phyloP scores from a whole-genome alignment of 2,329 filamentous ascomycete species.

The Aaosphaeria pasadenensis region DNA sequence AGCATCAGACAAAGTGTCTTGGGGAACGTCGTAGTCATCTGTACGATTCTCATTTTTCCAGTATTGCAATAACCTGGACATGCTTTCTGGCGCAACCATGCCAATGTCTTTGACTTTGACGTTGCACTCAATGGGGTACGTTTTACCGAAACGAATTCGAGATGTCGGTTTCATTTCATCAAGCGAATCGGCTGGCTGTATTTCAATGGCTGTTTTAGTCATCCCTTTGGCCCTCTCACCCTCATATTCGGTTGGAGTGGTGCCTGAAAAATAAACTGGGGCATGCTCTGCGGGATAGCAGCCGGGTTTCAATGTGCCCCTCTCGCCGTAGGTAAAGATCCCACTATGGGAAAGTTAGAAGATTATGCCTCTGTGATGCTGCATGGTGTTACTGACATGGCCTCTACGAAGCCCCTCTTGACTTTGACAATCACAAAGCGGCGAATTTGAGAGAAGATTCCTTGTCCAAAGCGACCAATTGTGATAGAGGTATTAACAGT shows the following conservation, averaged over 20 bases:
- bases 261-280: conserved; percentile 26
- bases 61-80: conserved; percentile 13
- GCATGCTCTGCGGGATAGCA: conserved; percentile 38
- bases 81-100: conserved; percentile 22
- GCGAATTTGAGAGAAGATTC: conserved; percentile 20
- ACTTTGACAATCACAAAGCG: conserved; percentile 22
- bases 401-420: conserved; percentile 18
- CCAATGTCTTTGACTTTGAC: conserved; percentile 44
- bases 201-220: conserved; percentile 36
- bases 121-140: conserved; percentile 42
- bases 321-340: conserved; percentile 39
- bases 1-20: too few species aligned
- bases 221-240: conserved; percentile 32
- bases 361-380: too few species aligned
- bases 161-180: conserved; percentile 32
- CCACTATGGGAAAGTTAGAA: conserved; percentile 20
- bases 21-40: neutral
- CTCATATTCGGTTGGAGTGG: conserved; percentile 5
- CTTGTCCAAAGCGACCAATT: conserved; percentile 9
- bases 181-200: conserved; percentile 18
- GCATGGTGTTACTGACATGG: conserved; percentile 10
- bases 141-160: conserved; percentile 42
- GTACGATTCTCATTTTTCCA: conserved; percentile 5
- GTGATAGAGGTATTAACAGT: conserved; percentile 7
- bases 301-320: conserved; percentile 36